Evolutionary conservation across 495 filamentous ascomycete species (phyloP).

Genomic region (Astrocystis sublimbata): DNA sequence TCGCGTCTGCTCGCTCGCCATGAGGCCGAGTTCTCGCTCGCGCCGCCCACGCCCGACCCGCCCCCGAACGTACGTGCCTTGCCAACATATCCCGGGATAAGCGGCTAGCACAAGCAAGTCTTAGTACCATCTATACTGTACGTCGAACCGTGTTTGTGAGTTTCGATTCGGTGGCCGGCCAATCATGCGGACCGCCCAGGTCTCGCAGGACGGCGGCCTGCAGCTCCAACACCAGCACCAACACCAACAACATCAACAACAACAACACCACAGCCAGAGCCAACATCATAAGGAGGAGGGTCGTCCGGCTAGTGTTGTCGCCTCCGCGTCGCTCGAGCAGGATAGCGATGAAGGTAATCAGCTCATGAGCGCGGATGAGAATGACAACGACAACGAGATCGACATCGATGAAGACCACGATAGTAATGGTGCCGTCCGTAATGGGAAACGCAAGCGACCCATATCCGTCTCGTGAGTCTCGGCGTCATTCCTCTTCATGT

Average conservation of each 20-base stretch:
- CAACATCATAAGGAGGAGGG: background rate
- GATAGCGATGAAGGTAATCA: slow-evolving; percentile 36
- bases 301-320: background rate
- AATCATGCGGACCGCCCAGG: slow-evolving; percentile 25
- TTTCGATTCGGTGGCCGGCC: background rate
- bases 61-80: too few species aligned
- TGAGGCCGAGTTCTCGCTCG: slow-evolving; percentile 11
- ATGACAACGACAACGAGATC: slow-evolving; percentile 32
- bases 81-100: background rate
- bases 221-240: slow-evolving; percentile 20
- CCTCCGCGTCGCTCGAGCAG: slow-evolving; percentile 21
- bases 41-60: too few species aligned
- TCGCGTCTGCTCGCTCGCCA: slow-evolving; percentile 10
- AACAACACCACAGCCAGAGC: slow-evolving; percentile 18
- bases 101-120: too few species aligned
- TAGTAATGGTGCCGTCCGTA: slow-evolving; percentile 36
- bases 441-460: slow-evolving; percentile 56
- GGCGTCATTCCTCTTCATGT: background rate
- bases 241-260: slow-evolving; percentile 26
- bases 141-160: too few species aligned
- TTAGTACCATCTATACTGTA: too few species aligned
- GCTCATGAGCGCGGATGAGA: slow-evolving; percentile 33
- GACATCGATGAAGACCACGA: slow-evolving; percentile 44
- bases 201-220: slow-evolving; percentile 21
- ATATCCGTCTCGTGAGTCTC: slow-evolving; percentile 58